Base-by-base conservation (phyloP, 345 rosid species). In the Hevea brasiliensis region DNA sequence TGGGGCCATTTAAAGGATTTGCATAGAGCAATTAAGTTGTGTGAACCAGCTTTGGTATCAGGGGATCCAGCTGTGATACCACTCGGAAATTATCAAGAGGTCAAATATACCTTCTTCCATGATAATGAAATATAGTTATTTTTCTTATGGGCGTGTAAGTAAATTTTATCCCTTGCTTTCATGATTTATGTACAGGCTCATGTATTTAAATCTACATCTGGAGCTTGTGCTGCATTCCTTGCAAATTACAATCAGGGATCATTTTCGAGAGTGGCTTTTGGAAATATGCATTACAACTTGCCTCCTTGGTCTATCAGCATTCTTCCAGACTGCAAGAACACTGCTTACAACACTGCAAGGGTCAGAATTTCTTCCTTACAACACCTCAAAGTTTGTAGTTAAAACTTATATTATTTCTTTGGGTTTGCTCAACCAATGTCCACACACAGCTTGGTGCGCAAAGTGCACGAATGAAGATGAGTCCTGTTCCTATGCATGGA, bases 281-380 rank as follows among this genome's bases (percentile, higher is more conserved):
- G 92, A 65, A 85, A 77, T 76, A 87, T 72, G 86, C 98, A 93
- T 81, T 93, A 91, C 81, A 89, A 93, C 79, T 82, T 96, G 56
- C 99, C 99, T 78, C 97, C 99, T 8, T 96, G 99, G 99, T 93
- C 99, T 75, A 85, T 96, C 67, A 96, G 99, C 84, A 90, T 96
- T 79, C 97, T 96, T 67, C 98, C 98, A 10, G 98, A 93, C 84
- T 96, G 98, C 93, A 90, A 90, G 88, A 93, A 91, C 83, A 96
- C 98, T 4, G 97, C 86, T 48, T 96, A 93, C 86, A 93, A 96
- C 87, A 96, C 99, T 63, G 99, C 98, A 76, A 86, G 96, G 89
- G 99, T 93, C 72, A 84, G 89, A 68, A 72, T 32, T 41, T 35
- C 21, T 55, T 21, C 37, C 1, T 13, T 0, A n/a, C 13, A 63